These are phyloP conservation scores for Aegilops sharonensis DNA, from an alignment of 176 grass and related monocot genomes.

Conservation along the genomic window DNA sequence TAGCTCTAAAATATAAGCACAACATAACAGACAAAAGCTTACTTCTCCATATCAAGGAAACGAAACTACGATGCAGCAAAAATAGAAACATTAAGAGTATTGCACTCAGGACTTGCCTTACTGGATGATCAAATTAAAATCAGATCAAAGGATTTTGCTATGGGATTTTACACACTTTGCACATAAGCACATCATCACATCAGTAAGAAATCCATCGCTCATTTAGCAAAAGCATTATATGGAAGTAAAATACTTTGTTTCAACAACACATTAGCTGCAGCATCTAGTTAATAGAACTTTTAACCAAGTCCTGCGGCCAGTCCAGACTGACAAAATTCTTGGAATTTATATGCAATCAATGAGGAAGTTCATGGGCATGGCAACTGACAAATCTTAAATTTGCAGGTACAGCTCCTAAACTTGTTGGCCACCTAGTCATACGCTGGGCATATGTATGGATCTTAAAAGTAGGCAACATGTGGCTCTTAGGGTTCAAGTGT, in stretches of 20 bases:
- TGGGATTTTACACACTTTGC: background rate
- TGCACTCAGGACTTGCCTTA: background rate
- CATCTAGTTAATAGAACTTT: slow-evolving; percentile 4
- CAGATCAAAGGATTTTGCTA: slow-evolving; percentile 17
- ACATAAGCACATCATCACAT: background rate
- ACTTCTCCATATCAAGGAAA: background rate
- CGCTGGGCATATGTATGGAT: background rate
- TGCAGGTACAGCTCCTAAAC: slow-evolving; percentile 12
- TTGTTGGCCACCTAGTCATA: slow-evolving; percentile 1
- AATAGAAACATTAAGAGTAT: background rate
- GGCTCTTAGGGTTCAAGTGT: slow-evolving; percentile 4
- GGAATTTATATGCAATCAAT: background rate
- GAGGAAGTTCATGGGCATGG: slow-evolving; percentile 14
- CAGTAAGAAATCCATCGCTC: background rate
- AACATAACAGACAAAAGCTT: background rate
- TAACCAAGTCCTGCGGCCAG: slow-evolving; percentile 3
- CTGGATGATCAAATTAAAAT: background rate
- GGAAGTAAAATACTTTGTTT: background rate
- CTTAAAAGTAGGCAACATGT: slow-evolving; percentile 14
- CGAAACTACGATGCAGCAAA: background rate
- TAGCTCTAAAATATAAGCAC: background rate
- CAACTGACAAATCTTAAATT: background rate
- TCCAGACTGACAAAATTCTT: slow-evolving; percentile 8
- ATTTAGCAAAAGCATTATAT: background rate
- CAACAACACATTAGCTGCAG: slow-evolving; percentile 2